Percentiles rank a stretch among this genome's conserved stretches.
These are phyloP conservation scores for Ceratocystis cacaofunesta DNA, from an alignment of 2,329 filamentous ascomycete species.

Conservation along the genomic window DNA sequence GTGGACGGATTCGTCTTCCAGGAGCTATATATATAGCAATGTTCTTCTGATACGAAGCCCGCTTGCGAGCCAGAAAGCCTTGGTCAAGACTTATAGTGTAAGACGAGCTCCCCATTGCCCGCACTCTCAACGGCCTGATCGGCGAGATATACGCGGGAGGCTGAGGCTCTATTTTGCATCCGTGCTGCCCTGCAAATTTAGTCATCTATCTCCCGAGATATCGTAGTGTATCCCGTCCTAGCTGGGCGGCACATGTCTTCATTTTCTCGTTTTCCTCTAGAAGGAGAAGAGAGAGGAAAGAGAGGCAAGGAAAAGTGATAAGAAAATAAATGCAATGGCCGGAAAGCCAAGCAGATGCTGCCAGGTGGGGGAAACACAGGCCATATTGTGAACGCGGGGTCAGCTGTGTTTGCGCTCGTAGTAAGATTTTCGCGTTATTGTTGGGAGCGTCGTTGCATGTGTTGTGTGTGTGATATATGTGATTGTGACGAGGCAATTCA, in stretches of 20 bases:
- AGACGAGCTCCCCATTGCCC: too few species aligned
- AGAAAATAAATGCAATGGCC: background rate
- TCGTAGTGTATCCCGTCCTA: background rate
- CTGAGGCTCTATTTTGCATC: background rate
- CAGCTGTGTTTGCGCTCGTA: background rate
- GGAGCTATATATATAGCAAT: too few species aligned
- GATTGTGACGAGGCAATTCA: conserved; percentile 1
- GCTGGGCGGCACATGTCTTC: background rate
- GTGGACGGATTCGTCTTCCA: too few species aligned
- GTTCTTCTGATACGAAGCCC: too few species aligned
- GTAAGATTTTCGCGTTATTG: too few species aligned
- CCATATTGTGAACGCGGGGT: background rate
- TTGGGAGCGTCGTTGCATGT: background rate
- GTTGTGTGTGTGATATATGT: background rate
- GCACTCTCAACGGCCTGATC: background rate
- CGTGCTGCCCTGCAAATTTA: background rate
- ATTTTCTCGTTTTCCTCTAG: background rate
- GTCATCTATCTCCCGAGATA: background rate
- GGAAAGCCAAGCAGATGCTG: too few species aligned
- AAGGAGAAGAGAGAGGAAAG: background rate
- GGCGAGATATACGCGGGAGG: background rate
- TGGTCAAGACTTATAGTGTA: too few species aligned
- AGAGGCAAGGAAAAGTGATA: background rate
- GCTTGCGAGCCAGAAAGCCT: too few species aligned
- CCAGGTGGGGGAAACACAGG: background rate